Evolutionary conservation across 2,329 filamentous ascomycete species (phyloP).

Genomic region (Pestalotiopsis sp.): DNA sequence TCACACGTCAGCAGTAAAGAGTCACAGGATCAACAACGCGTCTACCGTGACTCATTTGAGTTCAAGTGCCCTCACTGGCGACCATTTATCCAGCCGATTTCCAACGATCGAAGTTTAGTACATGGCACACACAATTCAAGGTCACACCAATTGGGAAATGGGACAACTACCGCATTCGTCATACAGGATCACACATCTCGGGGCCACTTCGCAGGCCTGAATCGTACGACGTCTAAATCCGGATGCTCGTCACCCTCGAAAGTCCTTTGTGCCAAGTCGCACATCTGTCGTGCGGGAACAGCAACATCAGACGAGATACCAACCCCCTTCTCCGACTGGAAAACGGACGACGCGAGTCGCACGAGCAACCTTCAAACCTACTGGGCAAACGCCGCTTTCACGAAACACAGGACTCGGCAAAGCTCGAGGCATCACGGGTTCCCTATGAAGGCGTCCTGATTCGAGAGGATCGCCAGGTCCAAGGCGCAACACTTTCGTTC

Average conservation of each 20-base stretch:
- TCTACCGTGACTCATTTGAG: not conserved
- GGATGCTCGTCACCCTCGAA: not conserved
- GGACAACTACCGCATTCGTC: not conserved
- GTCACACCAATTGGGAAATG: not conserved
- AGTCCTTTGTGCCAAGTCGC: not conserved
- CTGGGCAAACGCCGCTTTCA: not conserved
- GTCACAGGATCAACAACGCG: not conserved
- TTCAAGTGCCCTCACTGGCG: not conserved
- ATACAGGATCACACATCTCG: not conserved
- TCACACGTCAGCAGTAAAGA: not conserved
- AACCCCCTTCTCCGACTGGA: not conserved
- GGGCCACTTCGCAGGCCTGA: not conserved
- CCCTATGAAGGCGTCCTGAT: not conserved
- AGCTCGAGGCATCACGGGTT: not conserved
- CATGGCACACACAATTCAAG: not conserved
- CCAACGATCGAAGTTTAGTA: not conserved
- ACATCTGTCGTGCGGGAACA: not conserved
- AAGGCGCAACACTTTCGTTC: not conserved
- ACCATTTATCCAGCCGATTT: not conserved
- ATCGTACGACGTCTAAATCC: not conserved
- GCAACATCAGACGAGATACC: not conserved
- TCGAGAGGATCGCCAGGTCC: not conserved
- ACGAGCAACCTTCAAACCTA: not conserved
- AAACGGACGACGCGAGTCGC: not conserved
- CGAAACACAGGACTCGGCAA: not conserved